Evolutionary conservation across 1,139 yeast genomes (phyloP), one percentile per base, ranked within the genome.

Genomic region (Nakaseomyces uthaithaninus): DNA sequence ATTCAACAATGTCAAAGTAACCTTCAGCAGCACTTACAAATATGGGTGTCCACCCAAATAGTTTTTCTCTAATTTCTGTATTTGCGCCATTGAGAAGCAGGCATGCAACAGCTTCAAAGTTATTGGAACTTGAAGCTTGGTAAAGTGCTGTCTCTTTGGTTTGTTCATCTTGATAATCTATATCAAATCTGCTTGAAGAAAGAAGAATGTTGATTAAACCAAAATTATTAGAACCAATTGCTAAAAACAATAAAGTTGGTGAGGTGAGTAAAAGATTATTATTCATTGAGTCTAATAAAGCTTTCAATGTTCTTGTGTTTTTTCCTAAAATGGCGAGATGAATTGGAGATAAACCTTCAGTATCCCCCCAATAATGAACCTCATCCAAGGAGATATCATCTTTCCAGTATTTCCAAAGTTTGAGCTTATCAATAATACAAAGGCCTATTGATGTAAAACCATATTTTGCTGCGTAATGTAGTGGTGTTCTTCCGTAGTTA

Each of bases 21-120:
- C 97, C 97, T 53, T 89, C 95, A 16, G 87, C 81, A 0, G 95
- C 93, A 18, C 96, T 94, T 36, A 80, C 75, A 57, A 91, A 87
- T 5, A 91, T 67, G 2, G 98, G 96, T 2, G 96, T 86, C 97
- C 97, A 91, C 0, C 95, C 95, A 62, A 85, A 89, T 1, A 83
- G 70, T 16, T 65, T 59, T 54, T 91, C 98, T 0, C 81, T 75
- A 43, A 85, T 66, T 57, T 87, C 95, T 1, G 89, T 65, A 51
- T 80, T 67, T 2, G 95, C 95, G 8, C 74, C 76, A 28, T 69
- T 61, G 6, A 67, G 53, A 44, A 91, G 66, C 30, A 83, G 64
- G 44, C 69, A 74, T 45, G 72, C 67, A 7, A 78, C 85, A 24
- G 81, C 66, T 2, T 71, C 71, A 11, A 64, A 50, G 43, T 71